Conservation (phyloP, 495 filamentous ascomycete genomes). For the Talaromyces borbonicus region DNA sequence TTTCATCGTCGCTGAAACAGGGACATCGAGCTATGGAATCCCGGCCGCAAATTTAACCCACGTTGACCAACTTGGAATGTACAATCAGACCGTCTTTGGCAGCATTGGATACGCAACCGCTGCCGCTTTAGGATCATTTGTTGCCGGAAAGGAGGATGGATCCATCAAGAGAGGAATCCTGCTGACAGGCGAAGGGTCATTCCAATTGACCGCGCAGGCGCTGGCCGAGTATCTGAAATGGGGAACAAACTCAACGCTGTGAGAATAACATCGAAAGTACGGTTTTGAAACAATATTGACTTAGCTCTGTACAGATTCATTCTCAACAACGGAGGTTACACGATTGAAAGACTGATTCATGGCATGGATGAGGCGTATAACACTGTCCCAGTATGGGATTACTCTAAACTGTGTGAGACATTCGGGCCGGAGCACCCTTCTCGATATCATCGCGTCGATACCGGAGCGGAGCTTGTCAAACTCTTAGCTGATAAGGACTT, state of each 20-base stretch:
- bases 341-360: slow-evolving; percentile 42
- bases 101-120: slow-evolving; percentile 38
- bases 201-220: slow-evolving; percentile 73
- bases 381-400: slow-evolving; percentile 22
- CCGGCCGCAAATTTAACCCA: slow-evolving; percentile 21
- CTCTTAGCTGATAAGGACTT: background rate
- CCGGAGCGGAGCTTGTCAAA: slow-evolving; percentile 2
- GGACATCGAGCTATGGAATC: slow-evolving; percentile 27
- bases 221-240: slow-evolving; percentile 65
- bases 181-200: slow-evolving; percentile 73
- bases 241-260: slow-evolving; percentile 60
- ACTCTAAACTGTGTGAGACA: background rate
- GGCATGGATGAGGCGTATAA: slow-evolving; percentile 39
- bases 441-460: background rate
- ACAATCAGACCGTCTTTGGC: slow-evolving; percentile 35
- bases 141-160: slow-evolving; percentile 19
- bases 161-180: slow-evolving; percentile 41
- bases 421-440: background rate
- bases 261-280: background rate
- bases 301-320: slow-evolving; percentile 25
- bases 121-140: slow-evolving; percentile 40
- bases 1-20: slow-evolving; percentile 32
- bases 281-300: too few relatives aligned
- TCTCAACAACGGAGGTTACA: slow-evolving; percentile 43
- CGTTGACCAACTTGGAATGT: slow-evolving; percentile 15